Evolutionary conservation across 2,329 filamentous ascomycete genomes (phyloP).

Genomic region (Aspergillus sp.): DNA sequence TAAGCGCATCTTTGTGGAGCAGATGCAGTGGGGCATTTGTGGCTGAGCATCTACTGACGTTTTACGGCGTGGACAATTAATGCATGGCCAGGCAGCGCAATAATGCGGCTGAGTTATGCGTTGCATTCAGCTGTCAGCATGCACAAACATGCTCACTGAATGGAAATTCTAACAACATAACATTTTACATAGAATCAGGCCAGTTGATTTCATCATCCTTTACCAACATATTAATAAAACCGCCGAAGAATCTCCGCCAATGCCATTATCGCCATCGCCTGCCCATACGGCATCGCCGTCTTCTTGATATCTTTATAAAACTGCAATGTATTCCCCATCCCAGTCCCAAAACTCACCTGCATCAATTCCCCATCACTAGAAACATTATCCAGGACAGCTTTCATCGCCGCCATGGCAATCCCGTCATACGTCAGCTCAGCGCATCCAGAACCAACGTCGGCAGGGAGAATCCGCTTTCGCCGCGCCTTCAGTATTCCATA

Average conservation of each 20-base stretch:
- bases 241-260: no score
- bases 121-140: no score
- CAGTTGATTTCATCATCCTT: no score
- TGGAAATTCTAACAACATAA: no score
- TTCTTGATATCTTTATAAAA: slow-evolving; percentile 75
- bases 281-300: slow-evolving; percentile 81
- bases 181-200: no score
- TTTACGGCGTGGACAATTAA: neutral
- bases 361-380: slow-evolving; percentile 67
- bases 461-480: slow-evolving; percentile 66
- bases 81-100: neutral
- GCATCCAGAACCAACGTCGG: slow-evolving; percentile 33
- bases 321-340: slow-evolving; percentile 70
- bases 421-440: slow-evolving; percentile 47
- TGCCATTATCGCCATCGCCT: slow-evolving; percentile 64
- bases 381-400: slow-evolving; percentile 66
- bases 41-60: slow-evolving; percentile 3
- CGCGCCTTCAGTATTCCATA: slow-evolving; percentile 75
- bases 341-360: slow-evolving; percentile 76
- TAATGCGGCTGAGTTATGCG: neutral
- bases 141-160: no score
- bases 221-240: no score
- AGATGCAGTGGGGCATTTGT: neutral
- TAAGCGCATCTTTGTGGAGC: slow-evolving; percentile 1
- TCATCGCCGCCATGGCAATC: slow-evolving; percentile 61